Base-by-base conservation (phyloP, 1,284 basidiomycete genomes). In the Lentinus polychrous region DNA sequence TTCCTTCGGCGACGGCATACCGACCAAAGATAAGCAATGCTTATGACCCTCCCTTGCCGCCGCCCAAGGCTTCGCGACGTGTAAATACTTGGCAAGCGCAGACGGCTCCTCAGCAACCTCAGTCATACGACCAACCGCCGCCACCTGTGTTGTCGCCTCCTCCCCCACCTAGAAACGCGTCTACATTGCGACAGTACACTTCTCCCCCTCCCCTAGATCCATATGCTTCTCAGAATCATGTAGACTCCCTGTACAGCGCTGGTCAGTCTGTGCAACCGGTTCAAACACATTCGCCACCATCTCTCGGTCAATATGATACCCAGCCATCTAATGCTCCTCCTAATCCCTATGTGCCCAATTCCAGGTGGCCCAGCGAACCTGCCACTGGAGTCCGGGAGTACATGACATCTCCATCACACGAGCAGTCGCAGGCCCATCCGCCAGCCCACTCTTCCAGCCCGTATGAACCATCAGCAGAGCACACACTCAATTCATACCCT, bases 11-110 rank as follows among this genome's bases (percentile, higher is more conserved):
- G 0, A 54, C 67, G 52, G 54, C 65, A 66, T 68, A 76, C 61
- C 64, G 86, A 47, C 83, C 85, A 14, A 84, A 81, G 62, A 67
- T 78, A 17, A 72, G 69, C 17, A 86, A 89, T 57, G 87, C 88
- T 1, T 91, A 90, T 56, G 87, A 91, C 54, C 87, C 87, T 12
- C 87, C 87, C 22, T 75, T 91, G 48, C 81, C 79, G 17, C 70
- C 75, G 4, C 68, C 72, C 15, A 79, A 75, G 57, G 65, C 71
- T 12, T 64, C 66, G 23, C 71, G 72, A 43, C 71, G 72, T 46
- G 60, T 59, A 14, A 59, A 60, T 33, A 57, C 65, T n/a, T 54
- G 56, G 45, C 57, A 55, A n/a, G 37, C 53, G 11, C 27, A 49
- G 17, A 36, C 42, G 1, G 55, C 57, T 17, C 51, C 57, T 18